A percentile compares a stretch with the other conserved stretches of the same genome.
These are phyloP conservation scores for Apiospora rasikravindrae DNA, from an alignment of 2,329 filamentous ascomycete genomes.

Conservation along the genomic window DNA sequence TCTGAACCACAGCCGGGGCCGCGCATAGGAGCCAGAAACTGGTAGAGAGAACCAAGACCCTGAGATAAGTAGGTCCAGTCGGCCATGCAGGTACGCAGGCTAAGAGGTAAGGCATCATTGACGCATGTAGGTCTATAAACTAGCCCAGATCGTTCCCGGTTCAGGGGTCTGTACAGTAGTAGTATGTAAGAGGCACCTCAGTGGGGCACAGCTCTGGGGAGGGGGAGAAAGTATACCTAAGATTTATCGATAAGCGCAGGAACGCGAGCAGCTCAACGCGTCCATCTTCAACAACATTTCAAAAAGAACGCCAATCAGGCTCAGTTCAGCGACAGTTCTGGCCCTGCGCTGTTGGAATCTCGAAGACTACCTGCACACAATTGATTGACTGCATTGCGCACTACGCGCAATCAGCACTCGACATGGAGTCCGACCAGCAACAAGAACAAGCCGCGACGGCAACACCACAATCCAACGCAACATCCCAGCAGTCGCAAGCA, in stretches of 20 bases:
- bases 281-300: not conserved
- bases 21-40: not conserved
- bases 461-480: not conserved
- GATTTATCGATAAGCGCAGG: slow-evolving; percentile 13
- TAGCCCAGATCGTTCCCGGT: not conserved
- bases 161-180: not conserved
- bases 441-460: slow-evolving; percentile 17
- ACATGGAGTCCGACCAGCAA: slow-evolving; percentile 4
- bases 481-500: slow-evolving; percentile 7
- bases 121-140: not conserved
- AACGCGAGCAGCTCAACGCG: slow-evolving; percentile 10
- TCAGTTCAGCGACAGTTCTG: not conserved
- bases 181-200: not conserved
- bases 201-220: slow-evolving; percentile 7
- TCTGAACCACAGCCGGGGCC: not conserved
- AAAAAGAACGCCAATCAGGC: not conserved
- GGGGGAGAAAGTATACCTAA: not conserved
- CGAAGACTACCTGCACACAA: not conserved
- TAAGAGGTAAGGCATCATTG: not conserved
- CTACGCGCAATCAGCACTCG: not conserved
- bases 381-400: not conserved
- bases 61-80: not conserved
- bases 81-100: not conserved
- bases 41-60: not conserved
- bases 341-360: not conserved